Evolutionary conservation across 495 filamentous ascomycete species (phyloP).

Genomic region (Aspergillus cristatus): DNA sequence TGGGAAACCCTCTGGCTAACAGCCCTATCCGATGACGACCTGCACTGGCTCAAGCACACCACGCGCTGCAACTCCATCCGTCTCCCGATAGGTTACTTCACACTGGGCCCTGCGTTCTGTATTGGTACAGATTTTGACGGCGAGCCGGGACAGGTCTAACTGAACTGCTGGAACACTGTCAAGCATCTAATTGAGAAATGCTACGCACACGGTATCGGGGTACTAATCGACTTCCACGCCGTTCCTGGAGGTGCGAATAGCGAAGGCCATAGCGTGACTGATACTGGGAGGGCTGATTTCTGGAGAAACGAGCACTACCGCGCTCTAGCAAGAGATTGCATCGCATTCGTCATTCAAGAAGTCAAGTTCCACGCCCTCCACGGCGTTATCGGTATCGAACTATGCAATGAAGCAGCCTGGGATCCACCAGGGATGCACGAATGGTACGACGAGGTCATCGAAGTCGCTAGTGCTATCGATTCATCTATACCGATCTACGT

Average conservation of each 20-base stretch:
- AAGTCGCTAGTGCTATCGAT: constrained; percentile 32
- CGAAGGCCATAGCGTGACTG: constrained; percentile 30
- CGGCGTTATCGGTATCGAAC: constrained; percentile 41
- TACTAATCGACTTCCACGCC: constrained; percentile 46
- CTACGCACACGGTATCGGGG: constrained; percentile 34
- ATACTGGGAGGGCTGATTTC: constrained; percentile 29
- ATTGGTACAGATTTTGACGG: constrained; percentile 39
- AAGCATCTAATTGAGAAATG: constrained; percentile 30
- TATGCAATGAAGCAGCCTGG: constrained; percentile 43
- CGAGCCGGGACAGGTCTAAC: constrained; percentile 31
- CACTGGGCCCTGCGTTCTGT: constrained; percentile 37
- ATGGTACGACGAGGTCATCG: constrained; percentile 43
- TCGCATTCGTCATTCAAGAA: constrained; percentile 36
- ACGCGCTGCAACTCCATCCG: constrained; percentile 43
- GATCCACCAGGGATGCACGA: constrained; percentile 38
- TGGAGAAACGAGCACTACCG: constrained; percentile 29
- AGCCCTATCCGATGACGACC: constrained; percentile 35
- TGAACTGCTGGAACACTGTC: constrained; percentile 38
- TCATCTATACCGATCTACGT: constrained; percentile 42
- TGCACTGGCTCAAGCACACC: constrained; percentile 33
- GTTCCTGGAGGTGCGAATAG: constrained; percentile 45
- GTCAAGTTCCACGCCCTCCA: constrained; percentile 18
- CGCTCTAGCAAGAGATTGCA: constrained; percentile 25
- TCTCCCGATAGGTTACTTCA: constrained; percentile 48
- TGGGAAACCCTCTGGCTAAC: constrained; percentile 43